Percentiles rank a stretch among this genome's conserved stretches.
These are phyloP conservation scores for Areca catechu DNA, from an alignment of 176 grass and related monocot species.

Conservation along the genomic window DNA sequence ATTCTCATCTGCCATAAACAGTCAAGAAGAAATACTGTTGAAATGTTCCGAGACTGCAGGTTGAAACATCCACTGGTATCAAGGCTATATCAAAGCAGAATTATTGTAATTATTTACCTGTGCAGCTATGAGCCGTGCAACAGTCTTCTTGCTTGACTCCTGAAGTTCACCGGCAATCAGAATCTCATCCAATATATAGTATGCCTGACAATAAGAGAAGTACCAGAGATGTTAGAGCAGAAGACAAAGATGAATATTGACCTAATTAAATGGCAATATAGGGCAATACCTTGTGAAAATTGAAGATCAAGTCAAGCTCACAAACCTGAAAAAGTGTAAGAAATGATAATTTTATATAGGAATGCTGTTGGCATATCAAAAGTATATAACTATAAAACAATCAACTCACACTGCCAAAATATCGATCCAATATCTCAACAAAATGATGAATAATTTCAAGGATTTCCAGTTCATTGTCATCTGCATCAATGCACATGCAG, in stretches of 20 bases:
- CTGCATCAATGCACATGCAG: conserved; percentile 96
- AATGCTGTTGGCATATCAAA: too few relatives aligned
- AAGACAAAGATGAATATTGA: too few relatives aligned
- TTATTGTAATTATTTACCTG: conserved; percentile 33
- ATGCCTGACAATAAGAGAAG: conserved; percentile 45
- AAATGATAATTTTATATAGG: neutral
- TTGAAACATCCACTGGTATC: too few relatives aligned
- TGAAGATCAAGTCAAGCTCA: conserved; percentile 99
- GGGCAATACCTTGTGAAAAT: conserved; percentile 85
- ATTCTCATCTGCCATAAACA: too few relatives aligned
- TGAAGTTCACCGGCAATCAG: conserved; percentile 93
- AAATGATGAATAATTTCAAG: conserved; percentile 99
- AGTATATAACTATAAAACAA: conserved; percentile 14
- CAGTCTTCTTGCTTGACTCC: conserved; percentile 96
- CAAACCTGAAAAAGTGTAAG: conserved; percentile 55
- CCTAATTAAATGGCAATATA: too few relatives aligned
- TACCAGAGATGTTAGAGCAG: too few relatives aligned
- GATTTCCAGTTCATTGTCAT: conserved; percentile 91
- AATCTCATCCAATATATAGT: conserved; percentile 97
- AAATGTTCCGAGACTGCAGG: too few relatives aligned
- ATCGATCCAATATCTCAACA: conserved; percentile 90
- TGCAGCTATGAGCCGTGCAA: conserved; percentile 82
- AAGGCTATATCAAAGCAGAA: too few relatives aligned
- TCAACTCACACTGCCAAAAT: conserved; percentile 90
- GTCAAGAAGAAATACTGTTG: too few relatives aligned